Base-by-base conservation (phyloP, 2,329 filamentous ascomycete genomes). In the Trichophyton verrucosum region DNA sequence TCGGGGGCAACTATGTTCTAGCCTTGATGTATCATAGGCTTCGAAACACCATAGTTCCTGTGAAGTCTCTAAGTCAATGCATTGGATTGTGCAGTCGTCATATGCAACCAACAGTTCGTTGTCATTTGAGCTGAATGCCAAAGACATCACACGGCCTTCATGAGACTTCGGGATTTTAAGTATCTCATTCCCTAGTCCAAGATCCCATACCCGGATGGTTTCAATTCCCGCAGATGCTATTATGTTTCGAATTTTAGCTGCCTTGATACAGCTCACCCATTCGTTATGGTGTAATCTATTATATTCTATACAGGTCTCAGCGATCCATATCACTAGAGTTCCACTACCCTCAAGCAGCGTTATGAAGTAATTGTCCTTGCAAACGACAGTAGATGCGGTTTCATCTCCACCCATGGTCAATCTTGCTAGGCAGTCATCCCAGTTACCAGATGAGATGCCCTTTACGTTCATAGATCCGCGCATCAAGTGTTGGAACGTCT, bases 401-500 rank as follows among this genome's bases (percentile, higher is more conserved):
- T 59, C 38, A 22, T 38, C 44, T 33, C 61, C 59, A 46, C 57
- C 46, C n/a, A 66, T 44, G 2, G 60, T 30, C 33, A 67, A 53
- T 24, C 64, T 58, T 7, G 66, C 63, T 3, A 68, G 57, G 46
- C 60, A 63, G 55, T 68, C 65, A 42, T 62, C 62, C 65, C 65
- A 68, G 4, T 33, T 58, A 4, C 22, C 44, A 17, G 17, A 55
- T 3, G 55, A 61, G 63, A 58, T 63, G 51, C 65, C 66, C 63
- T 9, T 59, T 6, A 71, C 47, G 22, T 64, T 56, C 42, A 55
- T 61, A 58, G 24, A 27, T 27, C 13, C 27, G 46, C 33, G 59
- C 51, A 33, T 60, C 47, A 55, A 60, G 49, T 66, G 60, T 0
- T 67, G 66, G 61, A 75, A 76, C 7, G 68, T 65, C 56, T 69